Evolutionary conservation across 1,284 basidiomycete species (phyloP).

Genomic region (Omphalotus olearius): DNA sequence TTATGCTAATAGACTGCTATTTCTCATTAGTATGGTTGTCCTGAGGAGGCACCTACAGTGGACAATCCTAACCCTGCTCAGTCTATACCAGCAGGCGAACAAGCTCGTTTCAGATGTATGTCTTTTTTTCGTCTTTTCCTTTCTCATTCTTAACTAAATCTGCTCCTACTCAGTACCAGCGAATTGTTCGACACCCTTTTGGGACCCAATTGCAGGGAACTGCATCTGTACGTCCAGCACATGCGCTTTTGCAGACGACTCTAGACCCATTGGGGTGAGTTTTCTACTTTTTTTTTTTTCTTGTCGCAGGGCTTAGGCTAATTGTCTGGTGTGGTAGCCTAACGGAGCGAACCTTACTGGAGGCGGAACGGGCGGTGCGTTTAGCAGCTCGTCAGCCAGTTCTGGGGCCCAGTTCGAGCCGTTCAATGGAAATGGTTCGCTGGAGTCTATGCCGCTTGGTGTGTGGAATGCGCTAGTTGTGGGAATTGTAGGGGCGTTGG

Average conservation of each 20-base stretch:
- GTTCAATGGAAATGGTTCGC: neutral
- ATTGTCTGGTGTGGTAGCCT: constrained; percentile 34
- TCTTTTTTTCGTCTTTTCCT: constrained; percentile 12
- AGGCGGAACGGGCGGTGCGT: constrained; percentile 40
- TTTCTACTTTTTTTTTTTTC: constrained; percentile 4
- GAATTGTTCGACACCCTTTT: constrained; percentile 78
- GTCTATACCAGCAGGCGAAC: constrained; percentile 36
- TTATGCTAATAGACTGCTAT: neutral
- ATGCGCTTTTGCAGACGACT: constrained; percentile 61
- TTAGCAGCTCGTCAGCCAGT: constrained; percentile 14
- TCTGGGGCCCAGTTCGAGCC: neutral
- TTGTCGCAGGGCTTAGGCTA: constrained; percentile 8
- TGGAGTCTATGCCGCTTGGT: neutral
- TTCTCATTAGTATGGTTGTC: constrained; percentile 63
- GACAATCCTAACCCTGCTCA: constrained; percentile 66
- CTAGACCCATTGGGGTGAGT: constrained; percentile 64
- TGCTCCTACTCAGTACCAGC: constrained; percentile 43
- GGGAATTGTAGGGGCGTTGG: constrained; percentile 12
- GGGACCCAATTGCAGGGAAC: constrained; percentile 65
- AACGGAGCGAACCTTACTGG: constrained; percentile 70
- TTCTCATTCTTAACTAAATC: neutral
- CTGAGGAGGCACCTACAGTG: constrained; percentile 47
- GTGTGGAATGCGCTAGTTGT: constrained; percentile 9
- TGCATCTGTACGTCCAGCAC: constrained; percentile 56
- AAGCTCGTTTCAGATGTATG: constrained; percentile 51